Evolutionary conservation across 768 basidiomycete species (phyloP).

Genomic region (Boletus vermiculosoides): DNA sequence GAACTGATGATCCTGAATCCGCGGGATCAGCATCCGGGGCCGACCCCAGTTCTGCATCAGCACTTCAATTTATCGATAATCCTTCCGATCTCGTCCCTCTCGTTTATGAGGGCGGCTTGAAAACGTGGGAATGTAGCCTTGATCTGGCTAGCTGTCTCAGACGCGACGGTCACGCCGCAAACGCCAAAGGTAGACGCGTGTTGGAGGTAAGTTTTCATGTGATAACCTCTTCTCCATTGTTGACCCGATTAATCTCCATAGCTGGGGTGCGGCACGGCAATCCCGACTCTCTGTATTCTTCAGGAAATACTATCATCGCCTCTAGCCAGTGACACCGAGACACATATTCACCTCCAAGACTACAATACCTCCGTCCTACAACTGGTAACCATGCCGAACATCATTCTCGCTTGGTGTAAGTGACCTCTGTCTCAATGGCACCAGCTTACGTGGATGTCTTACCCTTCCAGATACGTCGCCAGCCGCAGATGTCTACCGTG

Average conservation of each 20-base stretch:
- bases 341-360: conserved; percentile 81
- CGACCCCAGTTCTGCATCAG: conserved; percentile 23
- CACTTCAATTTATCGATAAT: conserved; percentile 68
- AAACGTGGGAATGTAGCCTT: conserved; percentile 96
- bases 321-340: conserved; percentile 28
- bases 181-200: conserved; percentile 49
- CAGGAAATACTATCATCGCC: conserved; percentile 50
- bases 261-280: conserved; percentile 92
- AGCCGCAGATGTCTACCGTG: conserved; percentile 50
- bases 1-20: conserved; percentile 33
- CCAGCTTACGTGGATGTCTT: not conserved
- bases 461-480: conserved; percentile 54
- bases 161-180: conserved; percentile 25
- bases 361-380: conserved; percentile 83
- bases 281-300: conserved; percentile 78
- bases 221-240: not conserved
- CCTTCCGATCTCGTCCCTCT: conserved; percentile 90
- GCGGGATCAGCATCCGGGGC: conserved; percentile 18
- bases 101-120: conserved; percentile 93
- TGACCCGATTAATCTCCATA: conserved; percentile 29
- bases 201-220: conserved; percentile 56
- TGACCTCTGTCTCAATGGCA: conserved; percentile 5
- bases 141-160: conserved; percentile 76
- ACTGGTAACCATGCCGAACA: conserved; percentile 76
- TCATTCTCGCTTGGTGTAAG: conserved; percentile 82